Conservation (phyloP, 495 filamentous ascomycete genomes). For the Daldinia grandis region DNA sequence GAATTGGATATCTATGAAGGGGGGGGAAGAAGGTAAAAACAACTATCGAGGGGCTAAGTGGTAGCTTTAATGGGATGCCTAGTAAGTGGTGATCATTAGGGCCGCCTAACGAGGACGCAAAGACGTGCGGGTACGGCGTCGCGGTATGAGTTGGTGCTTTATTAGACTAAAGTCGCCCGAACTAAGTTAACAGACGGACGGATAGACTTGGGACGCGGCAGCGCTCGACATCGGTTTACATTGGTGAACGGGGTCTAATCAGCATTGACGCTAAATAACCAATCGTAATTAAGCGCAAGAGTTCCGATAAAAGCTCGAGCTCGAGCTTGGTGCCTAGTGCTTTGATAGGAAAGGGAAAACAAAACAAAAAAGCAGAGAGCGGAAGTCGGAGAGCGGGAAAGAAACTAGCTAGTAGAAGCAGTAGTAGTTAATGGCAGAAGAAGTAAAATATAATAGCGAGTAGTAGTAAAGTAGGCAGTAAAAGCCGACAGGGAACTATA, state of each 20-base stretch:
- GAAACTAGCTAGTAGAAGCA: slow-evolving; percentile 18
- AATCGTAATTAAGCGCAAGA: slow-evolving; percentile 45
- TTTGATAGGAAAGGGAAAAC: not conserved
- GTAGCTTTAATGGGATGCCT: slow-evolving; percentile 6
- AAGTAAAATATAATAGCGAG: slow-evolving; percentile 2
- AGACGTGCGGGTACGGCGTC: slow-evolving; percentile 7
- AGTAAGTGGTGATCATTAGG: slow-evolving; percentile 7
- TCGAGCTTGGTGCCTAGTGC: not conserved
- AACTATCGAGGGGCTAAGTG: not conserved
- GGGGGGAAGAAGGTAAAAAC: not conserved
- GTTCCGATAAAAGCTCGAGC: slow-evolving; percentile 27
- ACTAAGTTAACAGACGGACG: slow-evolving; percentile 2
- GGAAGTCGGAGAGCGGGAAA: not conserved
- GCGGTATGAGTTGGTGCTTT: slow-evolving; percentile 10
- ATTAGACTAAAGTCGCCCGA: not conserved
- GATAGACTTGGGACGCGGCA: slow-evolving; percentile 8
- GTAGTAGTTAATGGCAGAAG: slow-evolving; percentile 5
- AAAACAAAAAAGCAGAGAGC: not conserved
- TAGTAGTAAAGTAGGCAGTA: slow-evolving; percentile 3
- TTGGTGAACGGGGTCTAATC: slow-evolving; percentile 32
- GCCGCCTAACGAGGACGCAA: slow-evolving; percentile 1
- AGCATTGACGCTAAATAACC: slow-evolving; percentile 40
- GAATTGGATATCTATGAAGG: not conserved
- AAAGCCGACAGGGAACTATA: slow-evolving; percentile 13
- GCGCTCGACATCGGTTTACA: slow-evolving; percentile 26